phyloP scores from a whole-genome alignment of 2,329 filamentous ascomycete species.

The Stromatinia cepivora region DNA sequence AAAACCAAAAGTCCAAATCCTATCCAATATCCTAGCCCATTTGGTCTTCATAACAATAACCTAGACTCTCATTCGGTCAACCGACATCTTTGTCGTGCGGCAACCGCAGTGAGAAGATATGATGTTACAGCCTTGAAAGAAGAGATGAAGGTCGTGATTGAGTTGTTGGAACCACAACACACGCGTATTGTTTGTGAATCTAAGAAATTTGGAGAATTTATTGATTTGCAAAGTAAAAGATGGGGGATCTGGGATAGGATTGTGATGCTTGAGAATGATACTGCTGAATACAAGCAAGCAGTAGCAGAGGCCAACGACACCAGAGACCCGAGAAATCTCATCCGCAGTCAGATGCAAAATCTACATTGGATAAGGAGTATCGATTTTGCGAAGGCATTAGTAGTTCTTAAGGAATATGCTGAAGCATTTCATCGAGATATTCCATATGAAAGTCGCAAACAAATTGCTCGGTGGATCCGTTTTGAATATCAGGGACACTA shows the following conservation, averaged over 20 bases:
- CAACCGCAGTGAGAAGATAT: not conserved
- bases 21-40: not conserved
- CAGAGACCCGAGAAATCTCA: not conserved
- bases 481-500: slow-evolving; percentile 1
- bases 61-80: not conserved
- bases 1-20: not conserved
- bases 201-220: not conserved
- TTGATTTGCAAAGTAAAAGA: not conserved
- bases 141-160: not conserved
- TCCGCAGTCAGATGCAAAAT: not conserved
- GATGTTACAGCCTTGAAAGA: not conserved
- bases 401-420: slow-evolving; percentile 12
- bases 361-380: not conserved
- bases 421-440: slow-evolving; percentile 17
- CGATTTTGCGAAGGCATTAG: not conserved
- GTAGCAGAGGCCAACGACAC: fast-evolving
- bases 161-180: slow-evolving; percentile 23
- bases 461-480: not conserved
- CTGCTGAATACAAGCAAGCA: not conserved
- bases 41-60: not conserved
- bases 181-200: not conserved
- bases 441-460: not conserved
- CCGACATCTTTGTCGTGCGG: not conserved
- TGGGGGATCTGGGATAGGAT: slow-evolving; percentile 2
- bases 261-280: not conserved